Percentiles rank a stretch among this genome's conserved stretches.
phyloP scores from a whole-genome alignment of 306 rosid genomes.

The Begonia peltatifolia region DNA sequence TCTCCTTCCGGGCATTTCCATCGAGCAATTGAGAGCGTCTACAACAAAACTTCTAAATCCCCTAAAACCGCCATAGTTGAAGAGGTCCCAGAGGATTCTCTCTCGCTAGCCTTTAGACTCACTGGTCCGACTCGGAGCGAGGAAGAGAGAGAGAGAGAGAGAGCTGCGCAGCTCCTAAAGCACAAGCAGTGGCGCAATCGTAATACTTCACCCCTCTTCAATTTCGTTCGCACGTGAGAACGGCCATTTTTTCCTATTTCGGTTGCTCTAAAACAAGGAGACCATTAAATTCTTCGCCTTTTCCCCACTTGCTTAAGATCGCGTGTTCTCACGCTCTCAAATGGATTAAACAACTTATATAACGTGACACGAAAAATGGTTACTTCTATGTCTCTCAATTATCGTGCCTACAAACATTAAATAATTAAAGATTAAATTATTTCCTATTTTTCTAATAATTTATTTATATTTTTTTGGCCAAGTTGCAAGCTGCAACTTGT shows the following conservation, averaged over 20 bases:
- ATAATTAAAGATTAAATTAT: no score
- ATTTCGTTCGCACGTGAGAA: neutral
- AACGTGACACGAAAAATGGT: no score
- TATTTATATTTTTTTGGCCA: no score
- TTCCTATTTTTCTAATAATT: no score
- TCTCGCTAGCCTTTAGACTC: neutral
- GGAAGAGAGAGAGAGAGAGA: neutral
- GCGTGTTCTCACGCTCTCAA: neutral
- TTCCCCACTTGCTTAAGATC: no score
- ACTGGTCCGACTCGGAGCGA: neutral
- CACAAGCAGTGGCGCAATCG: neutral
- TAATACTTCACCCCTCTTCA: neutral
- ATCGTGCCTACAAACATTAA: no score
- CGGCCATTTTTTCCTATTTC: neutral
- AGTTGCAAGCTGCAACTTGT: no score
- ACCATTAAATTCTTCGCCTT: no score
- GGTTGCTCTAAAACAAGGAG: no score
- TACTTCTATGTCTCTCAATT: no score
- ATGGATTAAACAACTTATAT: no score
- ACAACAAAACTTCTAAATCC: conserved; percentile 30
- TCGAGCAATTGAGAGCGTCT: conserved; percentile 14
- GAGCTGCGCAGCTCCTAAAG: neutral
- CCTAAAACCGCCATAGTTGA: conserved; percentile 53
- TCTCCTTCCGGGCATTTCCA: conserved; percentile 91
- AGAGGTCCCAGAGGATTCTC: conserved; percentile 6